A percentile compares a stretch with the other conserved stretches of the same genome.
Evolutionary conservation across 2,329 filamentous ascomycete genomes (phyloP).

Genomic region (Ophiosphaerella narmari): DNA sequence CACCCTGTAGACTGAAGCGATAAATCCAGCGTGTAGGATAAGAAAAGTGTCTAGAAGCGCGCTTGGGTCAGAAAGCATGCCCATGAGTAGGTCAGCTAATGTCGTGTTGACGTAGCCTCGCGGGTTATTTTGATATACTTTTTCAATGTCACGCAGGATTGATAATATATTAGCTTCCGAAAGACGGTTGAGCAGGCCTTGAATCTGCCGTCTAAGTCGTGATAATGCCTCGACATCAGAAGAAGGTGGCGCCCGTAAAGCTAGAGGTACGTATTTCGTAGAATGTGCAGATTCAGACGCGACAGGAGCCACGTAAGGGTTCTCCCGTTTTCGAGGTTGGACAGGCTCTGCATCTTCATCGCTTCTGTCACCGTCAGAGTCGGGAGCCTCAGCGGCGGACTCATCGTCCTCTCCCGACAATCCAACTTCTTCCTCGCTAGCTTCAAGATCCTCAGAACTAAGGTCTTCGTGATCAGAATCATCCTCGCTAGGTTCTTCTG

Average conservation of each 20-base stretch:
- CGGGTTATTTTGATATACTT: conserved; percentile 80
- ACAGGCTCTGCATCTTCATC: conserved; percentile 37
- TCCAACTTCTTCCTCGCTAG: conserved; percentile 36
- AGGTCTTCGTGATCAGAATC: conserved; percentile 29
- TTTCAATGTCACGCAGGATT: conserved; percentile 80
- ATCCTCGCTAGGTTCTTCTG: conserved; percentile 22
- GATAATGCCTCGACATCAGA: conserved; percentile 69
- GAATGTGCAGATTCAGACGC: conserved; percentile 47
- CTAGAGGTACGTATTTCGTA: conserved; percentile 88
- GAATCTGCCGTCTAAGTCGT: conserved; percentile 76
- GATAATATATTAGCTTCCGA: conserved; percentile 88
- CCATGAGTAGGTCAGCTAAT: conserved; percentile 75
- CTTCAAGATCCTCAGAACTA: conserved; percentile 8
- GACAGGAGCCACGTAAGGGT: conserved; percentile 83
- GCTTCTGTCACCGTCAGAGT: conserved; percentile 19
- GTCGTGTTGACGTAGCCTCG: conserved; percentile 86
- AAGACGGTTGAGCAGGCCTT: conserved; percentile 89
- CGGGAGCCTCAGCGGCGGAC: conserved; percentile 16
- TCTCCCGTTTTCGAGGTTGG: conserved; percentile 65
- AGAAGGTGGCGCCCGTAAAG: conserved; percentile 67
- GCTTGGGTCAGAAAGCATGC: conserved; percentile 78
- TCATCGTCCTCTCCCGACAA: conserved; percentile 27
- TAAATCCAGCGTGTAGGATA: conserved; percentile 87
- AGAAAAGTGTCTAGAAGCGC: conserved; percentile 85
- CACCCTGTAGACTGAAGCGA: conserved; percentile 83